Evolutionary conservation across 768 basidiomycete species (phyloP), one percentile per base, ranked within the genome.

Genomic region (Phanerochaete sordida): DNA sequence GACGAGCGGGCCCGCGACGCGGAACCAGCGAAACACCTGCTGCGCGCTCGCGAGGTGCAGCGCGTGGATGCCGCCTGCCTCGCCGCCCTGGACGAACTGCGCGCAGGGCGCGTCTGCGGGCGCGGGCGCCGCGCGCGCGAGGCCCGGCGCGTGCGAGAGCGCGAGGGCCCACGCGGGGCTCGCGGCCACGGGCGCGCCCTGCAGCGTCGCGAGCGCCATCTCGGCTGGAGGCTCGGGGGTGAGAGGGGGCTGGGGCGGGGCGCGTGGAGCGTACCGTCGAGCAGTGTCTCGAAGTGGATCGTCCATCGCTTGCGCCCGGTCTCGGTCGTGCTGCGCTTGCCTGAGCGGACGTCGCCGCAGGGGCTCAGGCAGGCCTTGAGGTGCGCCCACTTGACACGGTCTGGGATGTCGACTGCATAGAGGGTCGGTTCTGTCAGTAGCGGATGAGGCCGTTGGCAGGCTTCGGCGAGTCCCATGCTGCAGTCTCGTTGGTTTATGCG

Each of bases 161-260:
- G 1, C 15, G 31, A 61, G 13, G 15, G 9, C 33, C 55, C 54
- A 61, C 2, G 60, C 23, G 2, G 54, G 54, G 2, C 26, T 2
- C 26, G 27, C 6, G 33, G 54, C 12, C 11, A 61, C 54, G 12
- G 33, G 1, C 2, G n/a, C n/a, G 9, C 60, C 60, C 19, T 61
- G 44, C 31, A 61, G 24, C 7, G 55, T 61, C 2, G 60, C 60
- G 2, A 61, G 30, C 1, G 60, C 60, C 60, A 61, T 61, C 47
- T 61, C 60, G 16, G 60, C 60, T 61, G 27, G 11, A 50, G 15
- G 23, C 19, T n/a, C 1, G 7, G 11, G 11, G 24, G 8, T 8
- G 8, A 19, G 19, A 19, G 39, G 7, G 8, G 19, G 8, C 19
- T 11, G 4, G 4, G 4, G 39, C 51, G 51, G 31, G 11, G 33